A percentile compares a stretch with the other conserved stretches of the same genome.
These are phyloP conservation scores for Dorcoceras hygrometricum DNA, from an alignment of 257 asterid species.

Conservation along the genomic window DNA sequence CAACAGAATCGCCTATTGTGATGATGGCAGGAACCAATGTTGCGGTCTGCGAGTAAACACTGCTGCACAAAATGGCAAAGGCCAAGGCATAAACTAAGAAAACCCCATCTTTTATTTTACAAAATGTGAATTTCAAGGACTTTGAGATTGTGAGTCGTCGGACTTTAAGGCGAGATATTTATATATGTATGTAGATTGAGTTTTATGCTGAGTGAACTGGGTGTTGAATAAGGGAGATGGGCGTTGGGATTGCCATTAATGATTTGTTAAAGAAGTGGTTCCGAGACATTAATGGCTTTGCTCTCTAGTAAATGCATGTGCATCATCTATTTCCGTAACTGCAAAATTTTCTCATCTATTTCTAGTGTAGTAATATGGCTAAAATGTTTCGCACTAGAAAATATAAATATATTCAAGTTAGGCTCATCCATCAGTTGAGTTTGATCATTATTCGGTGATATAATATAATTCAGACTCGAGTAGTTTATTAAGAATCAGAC, in stretches of 20 bases:
- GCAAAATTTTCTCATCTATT: too few species aligned
- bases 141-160: background rate
- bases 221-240: conserved; percentile 30
- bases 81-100: conserved; percentile 34
- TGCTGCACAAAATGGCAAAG: conserved; percentile 21
- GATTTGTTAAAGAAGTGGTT: conserved; percentile 38
- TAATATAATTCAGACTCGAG: too few species aligned
- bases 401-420: too few species aligned
- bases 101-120: conserved; percentile 20
- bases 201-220: background rate
- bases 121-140: background rate
- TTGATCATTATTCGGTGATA: too few species aligned
- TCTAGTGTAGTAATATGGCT: background rate
- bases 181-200: background rate
- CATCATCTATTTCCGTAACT: background rate
- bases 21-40: conserved; percentile 74
- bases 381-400: too few species aligned
- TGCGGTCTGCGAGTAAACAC: conserved; percentile 39
- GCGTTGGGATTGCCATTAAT: conserved; percentile 59
- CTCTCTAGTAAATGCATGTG: conserved; percentile 12
- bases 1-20: conserved; percentile 78
- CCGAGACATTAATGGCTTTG: conserved; percentile 39
- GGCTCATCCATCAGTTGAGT: too few species aligned
- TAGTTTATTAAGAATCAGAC: background rate
- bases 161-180: background rate